Percentiles rank a stretch among this genome's conserved stretches.
Conservation (phyloP, 2,329 filamentous ascomycete species). For the Trichophyton simii region DNA sequence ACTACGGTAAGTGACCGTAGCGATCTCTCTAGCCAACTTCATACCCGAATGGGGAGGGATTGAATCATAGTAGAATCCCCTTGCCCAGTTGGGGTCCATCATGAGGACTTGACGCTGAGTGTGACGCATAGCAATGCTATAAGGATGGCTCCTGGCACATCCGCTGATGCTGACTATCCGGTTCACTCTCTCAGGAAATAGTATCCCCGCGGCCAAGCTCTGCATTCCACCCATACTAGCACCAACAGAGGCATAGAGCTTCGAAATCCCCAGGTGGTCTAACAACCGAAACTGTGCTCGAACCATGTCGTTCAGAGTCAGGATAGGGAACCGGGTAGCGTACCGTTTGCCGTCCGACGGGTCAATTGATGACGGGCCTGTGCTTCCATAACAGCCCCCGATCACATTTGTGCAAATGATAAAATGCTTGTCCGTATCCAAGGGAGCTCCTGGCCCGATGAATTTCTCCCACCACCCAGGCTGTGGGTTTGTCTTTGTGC, state of each 20-base stretch:
- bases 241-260: constrained; percentile 82
- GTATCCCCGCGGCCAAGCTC: constrained; percentile 69
- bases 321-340: constrained; percentile 85
- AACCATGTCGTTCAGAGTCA: constrained; percentile 97
- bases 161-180: constrained; percentile 82
- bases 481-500: constrained; percentile 71
- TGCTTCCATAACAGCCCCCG: constrained; percentile 91
- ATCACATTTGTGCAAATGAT: constrained; percentile 95
- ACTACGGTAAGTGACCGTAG: constrained; percentile 91
- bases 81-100: constrained; percentile 97
- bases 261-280: constrained; percentile 61
- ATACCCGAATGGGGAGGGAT: constrained; percentile 91
- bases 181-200: constrained; percentile 71
- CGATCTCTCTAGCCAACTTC: constrained; percentile 95
- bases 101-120: constrained; percentile 95
- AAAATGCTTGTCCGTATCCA: constrained; percentile 87
- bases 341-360: constrained; percentile 79
- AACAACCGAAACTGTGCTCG: constrained; percentile 84
- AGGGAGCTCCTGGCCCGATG: constrained; percentile 70
- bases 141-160: constrained; percentile 87
- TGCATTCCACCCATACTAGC: constrained; percentile 99
- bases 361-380: constrained; percentile 76
- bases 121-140: constrained; percentile 97
- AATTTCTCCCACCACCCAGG: constrained; percentile 99
- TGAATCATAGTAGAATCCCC: constrained; percentile 81